Evolutionary conservation across 1,139 yeast species (phyloP).

Genomic region (Casaregolazyma suthepensis): DNA sequence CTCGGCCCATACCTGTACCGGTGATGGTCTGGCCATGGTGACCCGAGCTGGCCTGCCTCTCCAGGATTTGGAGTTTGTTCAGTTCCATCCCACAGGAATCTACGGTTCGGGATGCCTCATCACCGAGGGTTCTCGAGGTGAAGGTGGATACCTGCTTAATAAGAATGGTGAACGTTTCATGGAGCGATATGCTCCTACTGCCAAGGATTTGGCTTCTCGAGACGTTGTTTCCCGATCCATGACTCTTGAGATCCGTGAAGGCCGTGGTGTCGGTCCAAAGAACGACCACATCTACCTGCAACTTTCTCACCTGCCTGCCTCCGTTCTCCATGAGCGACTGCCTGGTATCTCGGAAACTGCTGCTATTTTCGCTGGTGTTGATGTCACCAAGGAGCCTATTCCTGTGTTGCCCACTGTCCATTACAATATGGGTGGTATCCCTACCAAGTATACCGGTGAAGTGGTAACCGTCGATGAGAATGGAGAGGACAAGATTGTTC

Average conservation of each 20-base stretch:
- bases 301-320: constrained; percentile 88
- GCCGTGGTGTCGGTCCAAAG: constrained; percentile 97
- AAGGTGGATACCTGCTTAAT: constrained; percentile 95
- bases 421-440: constrained; percentile 99
- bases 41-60: constrained; percentile 97
- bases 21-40: constrained; percentile 98
- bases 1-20: constrained; percentile 98
- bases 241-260: constrained; percentile 97
- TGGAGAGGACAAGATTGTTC: constrained; percentile 88
- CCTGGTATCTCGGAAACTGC: constrained; percentile 99
- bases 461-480: constrained; percentile 75
- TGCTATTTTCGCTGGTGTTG: constrained; percentile 97
- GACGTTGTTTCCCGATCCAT: constrained; percentile 98
- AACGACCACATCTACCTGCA: constrained; percentile 95
- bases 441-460: constrained; percentile 97
- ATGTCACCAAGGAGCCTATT: constrained; percentile 98
- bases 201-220: constrained; percentile 96
- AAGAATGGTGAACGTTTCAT: constrained; percentile 98
- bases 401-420: constrained; percentile 98
- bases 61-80: constrained; percentile 96
- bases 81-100: constrained; percentile 99
- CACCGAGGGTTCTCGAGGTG: constrained; percentile 99
- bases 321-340: constrained; percentile 87
- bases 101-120: constrained; percentile 98
- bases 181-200: constrained; percentile 99